Conservation (phyloP, 2,329 filamentous ascomycete genomes). For the Fusarium brachygibbosum region DNA sequence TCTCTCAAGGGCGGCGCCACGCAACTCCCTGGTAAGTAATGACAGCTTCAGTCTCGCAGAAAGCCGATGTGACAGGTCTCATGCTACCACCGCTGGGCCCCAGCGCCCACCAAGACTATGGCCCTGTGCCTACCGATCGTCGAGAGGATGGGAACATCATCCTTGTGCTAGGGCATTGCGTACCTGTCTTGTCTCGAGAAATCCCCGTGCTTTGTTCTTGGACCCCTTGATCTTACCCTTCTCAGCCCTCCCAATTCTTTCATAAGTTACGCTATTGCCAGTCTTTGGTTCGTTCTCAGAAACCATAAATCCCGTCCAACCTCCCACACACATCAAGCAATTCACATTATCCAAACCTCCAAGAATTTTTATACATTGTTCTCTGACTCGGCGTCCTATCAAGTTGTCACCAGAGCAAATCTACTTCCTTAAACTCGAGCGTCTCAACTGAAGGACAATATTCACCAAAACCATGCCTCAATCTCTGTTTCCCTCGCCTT, state of each 20-base stretch:
- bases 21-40: conserved; percentile 43
- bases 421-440: background rate
- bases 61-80: conserved; percentile 56
- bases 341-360: conserved; percentile 10
- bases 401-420: background rate
- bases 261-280: conserved; percentile 27
- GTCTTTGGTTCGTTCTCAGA: conserved; percentile 38
- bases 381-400: conserved; percentile 18
- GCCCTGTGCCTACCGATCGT: conserved; percentile 47
- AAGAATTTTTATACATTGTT: conserved; percentile 35
- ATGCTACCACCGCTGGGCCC: conserved; percentile 40
- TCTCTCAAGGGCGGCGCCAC: conserved; percentile 46
- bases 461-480: conserved; percentile 30
- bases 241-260: conserved; percentile 35
- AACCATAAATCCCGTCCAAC: conserved; percentile 54
- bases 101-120: conserved; percentile 46
- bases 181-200: conserved; percentile 37
- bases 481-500: conserved; percentile 10
- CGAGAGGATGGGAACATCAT: conserved; percentile 43
- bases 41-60: conserved; percentile 50
- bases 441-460: background rate
- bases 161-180: conserved; percentile 35
- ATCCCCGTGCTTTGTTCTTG: conserved; percentile 36
- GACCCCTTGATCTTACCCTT: conserved; percentile 45
- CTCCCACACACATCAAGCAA: conserved; percentile 45